A percentile compares a stretch with the other conserved stretches of the same genome.
Evolutionary conservation across 1,139 yeast genomes (phyloP).

Genomic region (Meyerozyma elateridarum): DNA sequence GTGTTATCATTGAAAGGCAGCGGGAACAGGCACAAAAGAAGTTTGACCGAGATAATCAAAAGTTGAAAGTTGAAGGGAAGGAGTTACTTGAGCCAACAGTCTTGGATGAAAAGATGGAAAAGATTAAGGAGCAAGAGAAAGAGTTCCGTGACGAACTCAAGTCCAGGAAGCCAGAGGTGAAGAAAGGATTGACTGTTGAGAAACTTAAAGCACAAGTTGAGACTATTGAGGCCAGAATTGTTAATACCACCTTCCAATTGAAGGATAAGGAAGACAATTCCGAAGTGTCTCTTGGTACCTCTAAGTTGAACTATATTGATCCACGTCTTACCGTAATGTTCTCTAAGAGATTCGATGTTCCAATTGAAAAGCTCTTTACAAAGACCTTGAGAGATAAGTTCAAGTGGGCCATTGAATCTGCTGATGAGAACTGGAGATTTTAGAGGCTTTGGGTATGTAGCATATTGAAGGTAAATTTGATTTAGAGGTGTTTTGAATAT

Average conservation of each 20-base stretch:
- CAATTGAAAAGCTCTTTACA: constrained; percentile 87
- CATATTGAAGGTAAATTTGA: background rate
- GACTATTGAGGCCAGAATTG: constrained; percentile 66
- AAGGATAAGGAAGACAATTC: constrained; percentile 94
- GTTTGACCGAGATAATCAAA: constrained; percentile 74
- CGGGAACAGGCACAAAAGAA: constrained; percentile 59
- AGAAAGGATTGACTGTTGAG: constrained; percentile 55
- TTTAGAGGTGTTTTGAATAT: no score
- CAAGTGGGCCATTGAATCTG: constrained; percentile 93
- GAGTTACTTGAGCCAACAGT: constrained; percentile 50
- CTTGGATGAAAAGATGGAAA: constrained; percentile 53
- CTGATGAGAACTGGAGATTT: constrained; percentile 84
- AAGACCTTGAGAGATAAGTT: constrained; percentile 89
- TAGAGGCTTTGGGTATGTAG: no score
- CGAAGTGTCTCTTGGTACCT: constrained; percentile 88
- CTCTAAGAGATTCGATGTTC: constrained; percentile 80
- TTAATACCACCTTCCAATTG: constrained; percentile 65
- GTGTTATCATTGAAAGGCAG: constrained; percentile 52
- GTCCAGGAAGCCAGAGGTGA: constrained; percentile 56
- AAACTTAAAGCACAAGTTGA: constrained; percentile 72
- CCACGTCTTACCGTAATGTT: constrained; percentile 90
- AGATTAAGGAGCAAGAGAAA: constrained; percentile 50
- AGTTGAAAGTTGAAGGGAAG: constrained; percentile 53
- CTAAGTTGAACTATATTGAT: constrained; percentile 91
- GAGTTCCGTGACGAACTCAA: constrained; percentile 58